These are phyloP conservation scores for Chlorella sorokiniana DNA, from an alignment of 139 green algal species.

Conservation along the genomic window DNA sequence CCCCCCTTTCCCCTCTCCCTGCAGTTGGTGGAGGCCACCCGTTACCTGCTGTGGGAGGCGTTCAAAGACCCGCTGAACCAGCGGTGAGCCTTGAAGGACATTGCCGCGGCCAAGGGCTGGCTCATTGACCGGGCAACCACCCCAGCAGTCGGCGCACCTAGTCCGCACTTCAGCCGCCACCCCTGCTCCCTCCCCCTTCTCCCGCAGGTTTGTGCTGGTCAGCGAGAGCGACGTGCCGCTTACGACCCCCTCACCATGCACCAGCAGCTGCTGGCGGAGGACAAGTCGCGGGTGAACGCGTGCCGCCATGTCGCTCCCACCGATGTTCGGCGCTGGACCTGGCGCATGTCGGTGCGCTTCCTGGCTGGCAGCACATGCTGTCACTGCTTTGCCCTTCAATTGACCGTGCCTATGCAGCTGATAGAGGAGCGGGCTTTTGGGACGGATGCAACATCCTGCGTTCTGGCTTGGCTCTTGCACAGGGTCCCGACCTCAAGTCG, in stretches of 20 bases:
- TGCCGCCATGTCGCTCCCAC: not conserved
- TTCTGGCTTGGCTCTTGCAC: not conserved
- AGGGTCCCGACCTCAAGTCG: not conserved
- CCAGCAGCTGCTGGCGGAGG: slow-evolving; percentile 46
- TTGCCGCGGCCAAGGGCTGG: not conserved
- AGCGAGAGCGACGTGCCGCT: slow-evolving; percentile 49
- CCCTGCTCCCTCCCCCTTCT: not conserved
- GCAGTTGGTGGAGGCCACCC: slow-evolving; percentile 37
- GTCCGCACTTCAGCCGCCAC: too few relatives aligned
- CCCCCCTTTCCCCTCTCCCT: not conserved
- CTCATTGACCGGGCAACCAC: too few relatives aligned
- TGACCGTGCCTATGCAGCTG: too few relatives aligned
- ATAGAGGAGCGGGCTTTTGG: too few relatives aligned
- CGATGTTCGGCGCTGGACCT: not conserved
- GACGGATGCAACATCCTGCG: too few relatives aligned
- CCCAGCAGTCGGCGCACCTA: too few relatives aligned
- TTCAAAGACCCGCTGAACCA: slow-evolving; percentile 51
- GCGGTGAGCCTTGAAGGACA: slow-evolving; percentile 1
- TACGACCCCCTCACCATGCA: slow-evolving; percentile 48
- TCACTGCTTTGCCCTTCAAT: too few relatives aligned
- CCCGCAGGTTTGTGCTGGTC: slow-evolving; percentile 47
- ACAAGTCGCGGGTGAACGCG: slow-evolving; percentile 30
- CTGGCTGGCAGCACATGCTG: too few relatives aligned
- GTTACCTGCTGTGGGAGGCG: slow-evolving; percentile 50
- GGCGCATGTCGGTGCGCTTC: not conserved